Evolutionary conservation across 352 stramenopile genomes (phyloP), one percentile per base, ranked within the genome.

Genomic region (Stramenopiles sp.): DNA sequence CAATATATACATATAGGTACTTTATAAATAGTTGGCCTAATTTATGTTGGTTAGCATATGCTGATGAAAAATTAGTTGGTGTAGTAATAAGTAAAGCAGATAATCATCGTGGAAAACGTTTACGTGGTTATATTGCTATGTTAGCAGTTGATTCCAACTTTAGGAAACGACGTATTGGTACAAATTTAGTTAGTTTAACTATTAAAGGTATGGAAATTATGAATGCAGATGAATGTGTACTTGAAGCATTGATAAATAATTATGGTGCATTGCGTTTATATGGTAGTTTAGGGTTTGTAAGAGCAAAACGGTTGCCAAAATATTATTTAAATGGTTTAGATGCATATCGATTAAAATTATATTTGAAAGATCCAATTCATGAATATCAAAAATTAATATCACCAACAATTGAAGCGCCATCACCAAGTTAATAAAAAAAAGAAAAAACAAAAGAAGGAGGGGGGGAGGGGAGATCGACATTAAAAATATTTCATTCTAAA

Each of bases 1-100:
- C 90, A 31, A 92, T 97, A 80, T 97, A 96, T 85, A 97, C 93
- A 77, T 97, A 97, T 84, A 88, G 93, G n/a, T 97, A 97, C 83
- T 97, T 97, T 82, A 85, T 97, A 74, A 93, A 92, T 84, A 95
- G 94, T 82, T 97, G 92, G 92, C 93, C 93, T 23, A 85, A 95
- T 74, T 85, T 97, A 69, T 96, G 91, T 78, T 86, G 97, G 63
- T 83, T 95, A 63, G 92, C 89, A 69, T 87, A 87, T 13, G 23
- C 23, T 32, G 13, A 30, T 77, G 86, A 91, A 33, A 91, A 90
- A 74, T 86, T 96, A 65, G 90, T 96, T 30, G 92, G 91, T 38
- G 90, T 92, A 38, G 92, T 97, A 63, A 89, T 97, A 80, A 94
- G 90, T 80, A 93, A 94, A n/a, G 85, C 89, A 63, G 92, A 97